Evolutionary conservation across 2,329 filamentous ascomycete genomes (phyloP).

Genomic region (Fusarium denticulatum): DNA sequence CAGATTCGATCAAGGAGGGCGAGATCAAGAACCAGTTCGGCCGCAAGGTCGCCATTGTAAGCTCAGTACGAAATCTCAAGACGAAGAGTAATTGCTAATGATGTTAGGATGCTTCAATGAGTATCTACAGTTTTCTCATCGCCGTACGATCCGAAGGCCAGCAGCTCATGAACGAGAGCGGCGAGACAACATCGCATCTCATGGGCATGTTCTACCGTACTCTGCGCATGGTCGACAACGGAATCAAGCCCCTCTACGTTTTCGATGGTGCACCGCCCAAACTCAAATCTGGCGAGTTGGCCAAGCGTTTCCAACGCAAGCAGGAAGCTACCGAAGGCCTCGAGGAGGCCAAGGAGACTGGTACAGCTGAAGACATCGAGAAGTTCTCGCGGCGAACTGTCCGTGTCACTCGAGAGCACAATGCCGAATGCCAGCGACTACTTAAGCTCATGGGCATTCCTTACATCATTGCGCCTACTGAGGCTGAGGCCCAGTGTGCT

Average conservation of each 20-base stretch:
- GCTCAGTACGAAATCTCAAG: slow-evolving; percentile 48
- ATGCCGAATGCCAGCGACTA: slow-evolving; percentile 89
- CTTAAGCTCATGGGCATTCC: slow-evolving; percentile 96
- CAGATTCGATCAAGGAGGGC: slow-evolving; percentile 93
- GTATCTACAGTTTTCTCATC: slow-evolving; percentile 98
- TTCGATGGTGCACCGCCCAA: slow-evolving; percentile 98
- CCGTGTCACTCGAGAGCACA: slow-evolving; percentile 95
- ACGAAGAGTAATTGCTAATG: slow-evolving; percentile 5
- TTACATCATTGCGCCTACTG: slow-evolving; percentile 93
- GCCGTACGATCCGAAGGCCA: slow-evolving; percentile 97
- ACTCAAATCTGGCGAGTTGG: slow-evolving; percentile 95
- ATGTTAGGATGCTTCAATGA: slow-evolving; percentile 78
- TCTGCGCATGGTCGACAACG: slow-evolving; percentile 96
- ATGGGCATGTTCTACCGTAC: slow-evolving; percentile 99
- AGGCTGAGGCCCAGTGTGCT: slow-evolving; percentile 97
- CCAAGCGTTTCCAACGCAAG: slow-evolving; percentile 95
- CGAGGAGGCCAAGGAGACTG: slow-evolving; percentile 96
- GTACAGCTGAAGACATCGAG: slow-evolving; percentile 96
- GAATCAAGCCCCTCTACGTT: slow-evolving; percentile 97
- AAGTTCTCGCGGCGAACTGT: slow-evolving; percentile 96
- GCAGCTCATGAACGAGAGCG: slow-evolving; percentile 92
- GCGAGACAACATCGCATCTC: slow-evolving; percentile 96
- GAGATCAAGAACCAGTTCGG: slow-evolving; percentile 99
- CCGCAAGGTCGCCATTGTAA: slow-evolving; percentile 95
- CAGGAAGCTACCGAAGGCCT: slow-evolving; percentile 88